Percentiles rank a stretch among this genome's conserved stretches.
phyloP scores from a whole-genome alignment of 352 stramenopile genomes.

The Phytopythium aichiense region DNA sequence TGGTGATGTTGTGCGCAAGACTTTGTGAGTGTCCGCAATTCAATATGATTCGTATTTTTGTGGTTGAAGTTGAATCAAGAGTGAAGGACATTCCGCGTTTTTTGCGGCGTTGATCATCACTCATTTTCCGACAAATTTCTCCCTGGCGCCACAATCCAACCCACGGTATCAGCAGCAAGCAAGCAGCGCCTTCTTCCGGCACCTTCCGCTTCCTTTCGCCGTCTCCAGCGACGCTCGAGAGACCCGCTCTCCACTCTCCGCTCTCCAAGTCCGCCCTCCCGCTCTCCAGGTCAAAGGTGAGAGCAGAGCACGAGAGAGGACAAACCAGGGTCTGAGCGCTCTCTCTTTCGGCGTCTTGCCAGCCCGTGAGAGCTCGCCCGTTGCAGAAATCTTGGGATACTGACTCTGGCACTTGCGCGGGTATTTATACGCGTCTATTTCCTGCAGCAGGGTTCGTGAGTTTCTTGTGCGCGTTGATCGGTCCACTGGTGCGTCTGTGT shows the following conservation, averaged over 20 bases:
- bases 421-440: not conserved
- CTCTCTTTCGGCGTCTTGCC: not conserved
- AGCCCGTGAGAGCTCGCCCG: not conserved
- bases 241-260: too few relatives aligned
- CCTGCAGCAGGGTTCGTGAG: not conserved
- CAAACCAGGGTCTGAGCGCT: not conserved
- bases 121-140: not conserved
- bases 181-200: too few relatives aligned
- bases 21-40: too few relatives aligned
- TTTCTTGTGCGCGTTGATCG: not conserved
- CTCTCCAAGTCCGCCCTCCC: too few relatives aligned
- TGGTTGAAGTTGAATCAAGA: constrained; percentile 2
- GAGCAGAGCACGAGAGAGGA: too few relatives aligned
- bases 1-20: not conserved
- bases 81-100: not conserved
- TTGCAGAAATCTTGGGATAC: not conserved
- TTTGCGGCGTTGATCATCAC: not conserved
- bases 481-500: not conserved
- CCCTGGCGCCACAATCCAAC: not conserved
- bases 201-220: too few relatives aligned
- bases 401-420: not conserved
- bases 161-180: too few relatives aligned
- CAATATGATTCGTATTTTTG: too few relatives aligned
- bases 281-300: too few relatives aligned
- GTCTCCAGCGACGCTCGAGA: too few relatives aligned